Percentiles rank a stretch among this genome's conserved stretches.
Evolutionary conservation across 2,329 filamentous ascomycete species (phyloP).

Genomic region (Sarocladiaceae sp.): DNA sequence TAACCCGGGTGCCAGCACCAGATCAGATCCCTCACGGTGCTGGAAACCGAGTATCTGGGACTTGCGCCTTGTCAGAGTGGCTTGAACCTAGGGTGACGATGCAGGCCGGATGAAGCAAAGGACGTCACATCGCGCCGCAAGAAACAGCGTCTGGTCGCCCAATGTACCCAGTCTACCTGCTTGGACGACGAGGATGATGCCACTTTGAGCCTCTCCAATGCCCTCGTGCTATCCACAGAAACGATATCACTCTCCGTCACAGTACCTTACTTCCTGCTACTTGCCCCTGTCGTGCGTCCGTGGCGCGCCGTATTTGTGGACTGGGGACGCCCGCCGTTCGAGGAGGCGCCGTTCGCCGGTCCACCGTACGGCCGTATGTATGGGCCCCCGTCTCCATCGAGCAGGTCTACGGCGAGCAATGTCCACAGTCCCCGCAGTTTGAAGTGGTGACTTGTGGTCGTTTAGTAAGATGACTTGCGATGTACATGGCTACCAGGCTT

Average conservation of each 20-base stretch:
- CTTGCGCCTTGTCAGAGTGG: not conserved
- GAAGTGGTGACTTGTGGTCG: constrained; percentile 1
- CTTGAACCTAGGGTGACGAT: not conserved
- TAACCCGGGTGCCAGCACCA: too few relatives aligned
- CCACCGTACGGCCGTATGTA: constrained; percentile 1
- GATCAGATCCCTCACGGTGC: too few relatives aligned
- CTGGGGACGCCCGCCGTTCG: too few relatives aligned
- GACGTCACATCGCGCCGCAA: constrained; percentile 1
- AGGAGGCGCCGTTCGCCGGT: not conserved
- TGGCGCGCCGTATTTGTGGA: too few relatives aligned
- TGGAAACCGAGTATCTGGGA: not conserved
- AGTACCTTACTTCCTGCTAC: not conserved
- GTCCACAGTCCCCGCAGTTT: not conserved
- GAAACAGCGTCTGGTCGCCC: not conserved
- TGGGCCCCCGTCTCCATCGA: constrained; percentile 1
- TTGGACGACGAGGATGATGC: too few relatives aligned
- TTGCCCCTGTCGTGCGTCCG: constrained; percentile 4
- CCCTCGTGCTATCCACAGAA: not conserved
- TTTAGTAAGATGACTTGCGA: not conserved
- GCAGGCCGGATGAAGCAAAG: not conserved
- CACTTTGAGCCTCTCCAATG: not conserved
- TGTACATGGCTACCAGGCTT: not conserved
- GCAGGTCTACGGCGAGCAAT: not conserved
- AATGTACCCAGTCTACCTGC: too few relatives aligned
- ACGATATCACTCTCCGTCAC: not conserved